Percentiles rank a stretch among this genome's conserved stretches.
These are phyloP conservation scores for Didymella segeticola DNA, from an alignment of 2,329 filamentous ascomycete species.

Conservation along the genomic window DNA sequence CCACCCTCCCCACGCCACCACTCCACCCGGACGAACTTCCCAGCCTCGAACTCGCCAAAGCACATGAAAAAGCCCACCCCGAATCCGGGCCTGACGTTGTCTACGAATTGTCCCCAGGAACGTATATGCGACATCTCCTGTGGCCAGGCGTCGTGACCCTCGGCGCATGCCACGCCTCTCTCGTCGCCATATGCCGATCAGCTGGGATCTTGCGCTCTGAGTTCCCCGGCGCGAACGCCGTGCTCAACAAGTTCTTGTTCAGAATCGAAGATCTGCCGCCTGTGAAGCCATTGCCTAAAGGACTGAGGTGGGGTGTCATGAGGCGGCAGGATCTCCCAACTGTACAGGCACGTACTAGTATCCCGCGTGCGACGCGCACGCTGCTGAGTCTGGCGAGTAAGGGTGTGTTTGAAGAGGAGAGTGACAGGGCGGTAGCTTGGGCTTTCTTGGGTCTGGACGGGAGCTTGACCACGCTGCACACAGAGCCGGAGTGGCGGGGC, in stretches of 20 bases:
- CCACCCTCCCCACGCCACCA: conserved; percentile 34
- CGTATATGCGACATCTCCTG: conserved; percentile 44
- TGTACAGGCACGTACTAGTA: conserved; percentile 56
- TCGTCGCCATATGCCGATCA: conserved; percentile 32
- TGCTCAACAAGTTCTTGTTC: conserved; percentile 66
- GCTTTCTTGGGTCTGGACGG: conserved; percentile 68
- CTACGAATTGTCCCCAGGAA: conserved; percentile 28
- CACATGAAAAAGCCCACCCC: conserved; percentile 38
- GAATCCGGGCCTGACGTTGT: conserved; percentile 25
- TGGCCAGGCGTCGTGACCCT: conserved; percentile 51
- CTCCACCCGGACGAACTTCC: conserved; percentile 34
- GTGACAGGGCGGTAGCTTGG: conserved; percentile 66
- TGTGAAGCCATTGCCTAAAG: conserved; percentile 51
- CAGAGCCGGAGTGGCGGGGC: conserved; percentile 65
- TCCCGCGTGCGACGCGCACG: conserved; percentile 62
- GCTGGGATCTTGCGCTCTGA: conserved; percentile 35
- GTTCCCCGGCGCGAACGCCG: conserved; percentile 37
- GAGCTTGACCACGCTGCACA: conserved; percentile 67
- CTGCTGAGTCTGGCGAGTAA: conserved; percentile 49
- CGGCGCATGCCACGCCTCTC: conserved; percentile 51
- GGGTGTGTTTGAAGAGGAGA: conserved; percentile 53
- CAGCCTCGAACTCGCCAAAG: conserved; percentile 35
- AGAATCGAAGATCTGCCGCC: conserved; percentile 54
- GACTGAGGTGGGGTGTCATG: conserved; percentile 64
- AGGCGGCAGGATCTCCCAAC: conserved; percentile 61